Percentiles rank a stretch among this genome's conserved stretches.
phyloP scores from a whole-genome alignment of 306 rosid genomes.

The Inga leiocalycina region DNA sequence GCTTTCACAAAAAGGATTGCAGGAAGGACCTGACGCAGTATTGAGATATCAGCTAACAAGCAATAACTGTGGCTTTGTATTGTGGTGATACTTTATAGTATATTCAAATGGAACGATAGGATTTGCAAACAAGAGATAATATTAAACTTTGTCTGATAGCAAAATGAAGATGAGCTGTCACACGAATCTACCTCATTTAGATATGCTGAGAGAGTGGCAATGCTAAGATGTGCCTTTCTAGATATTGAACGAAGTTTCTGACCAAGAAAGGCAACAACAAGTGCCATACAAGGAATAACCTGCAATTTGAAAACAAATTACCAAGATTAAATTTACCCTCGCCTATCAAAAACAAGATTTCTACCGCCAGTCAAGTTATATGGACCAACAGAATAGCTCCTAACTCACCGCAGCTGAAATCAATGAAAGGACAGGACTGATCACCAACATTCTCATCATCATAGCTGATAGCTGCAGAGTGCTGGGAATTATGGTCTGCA shows the following conservation, averaged over 20 bases:
- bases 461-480: slow-evolving; percentile 75
- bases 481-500: slow-evolving; percentile 85
- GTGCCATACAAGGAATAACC: slow-evolving; percentile 80
- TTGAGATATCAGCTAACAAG: slow-evolving; percentile 14
- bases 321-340: slow-evolving; percentile 25
- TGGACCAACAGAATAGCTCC: slow-evolving; percentile 1
- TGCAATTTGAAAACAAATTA: slow-evolving; percentile 34
- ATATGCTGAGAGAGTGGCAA: slow-evolving; percentile 84
- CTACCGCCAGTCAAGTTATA: neutral
- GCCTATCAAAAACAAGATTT: neutral
- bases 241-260: slow-evolving; percentile 70
- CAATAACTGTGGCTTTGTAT: neutral
- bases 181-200: slow-evolving; percentile 68
- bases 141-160: slow-evolving; percentile 4
- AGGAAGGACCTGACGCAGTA: slow-evolving; percentile 66
- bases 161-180: neutral
- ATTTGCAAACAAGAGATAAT: neutral
- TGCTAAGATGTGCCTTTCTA: slow-evolving; percentile 59
- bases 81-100: neutral
- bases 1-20: slow-evolving; percentile 87
- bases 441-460: slow-evolving; percentile 70
- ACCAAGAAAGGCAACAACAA: slow-evolving; percentile 68
- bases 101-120: slow-evolving; percentile 18
- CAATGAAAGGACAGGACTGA: slow-evolving; percentile 76
- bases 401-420: slow-evolving; percentile 73